Evolutionary conservation across 2,329 filamentous ascomycete genomes (phyloP), one percentile per base, ranked within the genome.

Genomic region (Colletotrichum cordylinicola): DNA sequence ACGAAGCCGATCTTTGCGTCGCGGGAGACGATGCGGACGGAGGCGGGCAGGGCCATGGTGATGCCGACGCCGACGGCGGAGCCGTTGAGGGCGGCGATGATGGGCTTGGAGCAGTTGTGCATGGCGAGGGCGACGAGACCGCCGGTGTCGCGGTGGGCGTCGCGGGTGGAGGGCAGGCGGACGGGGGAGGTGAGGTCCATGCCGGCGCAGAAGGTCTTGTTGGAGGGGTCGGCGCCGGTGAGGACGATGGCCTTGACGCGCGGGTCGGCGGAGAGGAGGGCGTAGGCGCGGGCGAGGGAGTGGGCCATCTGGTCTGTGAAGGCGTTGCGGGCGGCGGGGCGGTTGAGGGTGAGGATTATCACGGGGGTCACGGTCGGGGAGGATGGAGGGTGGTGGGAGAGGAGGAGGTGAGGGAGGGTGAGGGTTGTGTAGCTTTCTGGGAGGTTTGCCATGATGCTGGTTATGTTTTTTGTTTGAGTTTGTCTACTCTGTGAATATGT

Each of bases 1-100:
- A 95, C 93, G 81, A 95, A 94, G 68, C 94, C 94, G 77, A 95
- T 90, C 81, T 93, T 94, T 3, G 93, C 92, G 13, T 85, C 84
- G 55, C 85, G 82, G 78, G 90, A 91, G 55, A 86, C 91, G 77
- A 93, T 80, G 67, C 89, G 86, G 68, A 91, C 86, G 65, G 86
- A 87, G 68, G 88, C 89, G 2, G 91, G 87, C 6, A 93, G 85
- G 35, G 90, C 91, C 88, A 92, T 91, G 48, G 91, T 93, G 78
- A 92, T 90, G 29, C 91, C 91, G 4, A 92, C 87, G 67, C 91
- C 91, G 5, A 92, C 91, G 24, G 90, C 90, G 61, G 86, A 86
- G 21, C 91, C 91, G 80, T 92, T 91, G 74, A 92, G 85, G 6
- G 91, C 91, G 0, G 87, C 90, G 73, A 93, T 86, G 58, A 90